A percentile compares a stretch with the other conserved stretches of the same genome.
phyloP scores from a whole-genome alignment of 495 filamentous ascomycete species.

The Jackrogersella minutella region DNA sequence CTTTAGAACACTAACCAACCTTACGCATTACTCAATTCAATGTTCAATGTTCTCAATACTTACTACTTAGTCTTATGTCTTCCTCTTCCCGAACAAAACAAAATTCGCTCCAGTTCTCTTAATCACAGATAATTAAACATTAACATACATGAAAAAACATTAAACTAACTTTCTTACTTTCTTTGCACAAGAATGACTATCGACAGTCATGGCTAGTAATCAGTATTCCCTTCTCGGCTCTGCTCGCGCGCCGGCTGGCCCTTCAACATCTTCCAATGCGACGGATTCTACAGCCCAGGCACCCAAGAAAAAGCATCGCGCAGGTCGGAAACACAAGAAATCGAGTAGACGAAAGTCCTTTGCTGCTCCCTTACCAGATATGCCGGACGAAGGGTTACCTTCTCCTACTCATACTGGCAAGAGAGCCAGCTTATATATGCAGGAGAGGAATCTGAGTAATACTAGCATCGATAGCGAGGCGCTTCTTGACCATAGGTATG shows the following conservation, averaged over 20 bases:
- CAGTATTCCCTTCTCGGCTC: slow-evolving; percentile 38
- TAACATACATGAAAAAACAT: too few species aligned
- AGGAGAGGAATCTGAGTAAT: slow-evolving; percentile 68
- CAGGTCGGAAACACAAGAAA: slow-evolving; percentile 66
- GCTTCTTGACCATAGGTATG: slow-evolving; percentile 81
- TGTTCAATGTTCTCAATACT: neutral
- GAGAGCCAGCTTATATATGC: slow-evolving; percentile 65
- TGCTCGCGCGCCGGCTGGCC: slow-evolving; percentile 20
- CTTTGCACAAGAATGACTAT: slow-evolving; percentile 16
- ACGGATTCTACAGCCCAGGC: slow-evolving; percentile 22
- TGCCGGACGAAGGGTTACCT: slow-evolving; percentile 48
- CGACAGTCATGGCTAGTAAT: slow-evolving; percentile 40
- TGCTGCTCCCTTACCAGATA: slow-evolving; percentile 58
- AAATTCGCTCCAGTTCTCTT: too few species aligned
- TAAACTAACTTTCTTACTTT: too few species aligned
- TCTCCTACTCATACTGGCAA: slow-evolving; percentile 45
- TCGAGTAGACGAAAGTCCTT: slow-evolving; percentile 72
- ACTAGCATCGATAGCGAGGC: slow-evolving; percentile 85
- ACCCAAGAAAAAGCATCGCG: slow-evolving; percentile 53
- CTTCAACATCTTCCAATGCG: slow-evolving; percentile 36
- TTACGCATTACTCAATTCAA: neutral
- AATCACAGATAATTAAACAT: too few species aligned
- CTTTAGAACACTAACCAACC: neutral
- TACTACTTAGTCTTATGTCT: neutral
- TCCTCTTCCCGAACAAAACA: too few species aligned